phyloP scores from a whole-genome alignment of 768 basidiomycete genomes.

The Amanita pseudoporphyria region DNA sequence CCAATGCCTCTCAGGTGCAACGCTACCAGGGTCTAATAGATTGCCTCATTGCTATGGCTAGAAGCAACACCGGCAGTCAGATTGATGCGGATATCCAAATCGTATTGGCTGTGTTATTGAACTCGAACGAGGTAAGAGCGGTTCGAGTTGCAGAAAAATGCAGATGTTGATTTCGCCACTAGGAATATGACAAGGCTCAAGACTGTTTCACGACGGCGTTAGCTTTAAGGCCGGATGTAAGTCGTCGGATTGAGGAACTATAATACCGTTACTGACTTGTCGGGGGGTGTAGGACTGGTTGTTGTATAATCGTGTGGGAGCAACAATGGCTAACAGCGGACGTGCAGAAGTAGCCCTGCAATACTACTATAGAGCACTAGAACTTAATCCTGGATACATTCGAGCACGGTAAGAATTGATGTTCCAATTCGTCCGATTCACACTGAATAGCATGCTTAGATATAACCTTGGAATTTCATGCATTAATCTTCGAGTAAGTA shows the following conservation, averaged over 20 bases:
- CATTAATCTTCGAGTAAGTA: conserved; percentile 70
- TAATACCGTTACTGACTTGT: background rate
- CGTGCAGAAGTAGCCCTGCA: conserved; percentile 70
- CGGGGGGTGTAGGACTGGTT: conserved; percentile 66
- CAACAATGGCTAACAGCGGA: conserved; percentile 88
- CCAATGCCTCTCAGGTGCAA: conserved; percentile 24
- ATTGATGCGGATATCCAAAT: conserved; percentile 95
- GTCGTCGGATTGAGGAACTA: conserved; percentile 10
- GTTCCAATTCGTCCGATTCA: conserved; percentile 4
- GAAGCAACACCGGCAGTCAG: conserved; percentile 40
- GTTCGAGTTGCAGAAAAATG: background rate
- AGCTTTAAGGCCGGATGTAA: conserved; percentile 77
- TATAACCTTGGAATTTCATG: conserved; percentile 93
- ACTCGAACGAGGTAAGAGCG: conserved; percentile 70
- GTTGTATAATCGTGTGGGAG: conserved; percentile 88
- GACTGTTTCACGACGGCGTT: conserved; percentile 93
- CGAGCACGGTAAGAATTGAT: conserved; percentile 58
- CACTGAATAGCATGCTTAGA: conserved; percentile 27
- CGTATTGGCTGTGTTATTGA: conserved; percentile 87
- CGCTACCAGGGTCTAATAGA: conserved; percentile 50
- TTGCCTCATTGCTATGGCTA: conserved; percentile 77
- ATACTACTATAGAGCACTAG: conserved; percentile 81
- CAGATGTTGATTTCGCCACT: conserved; percentile 4
- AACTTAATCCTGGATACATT: conserved; percentile 84
- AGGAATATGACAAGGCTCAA: conserved; percentile 88